Evolutionary conservation across 345 rosid genomes (phyloP).

Genomic region (Viola odorata): DNA sequence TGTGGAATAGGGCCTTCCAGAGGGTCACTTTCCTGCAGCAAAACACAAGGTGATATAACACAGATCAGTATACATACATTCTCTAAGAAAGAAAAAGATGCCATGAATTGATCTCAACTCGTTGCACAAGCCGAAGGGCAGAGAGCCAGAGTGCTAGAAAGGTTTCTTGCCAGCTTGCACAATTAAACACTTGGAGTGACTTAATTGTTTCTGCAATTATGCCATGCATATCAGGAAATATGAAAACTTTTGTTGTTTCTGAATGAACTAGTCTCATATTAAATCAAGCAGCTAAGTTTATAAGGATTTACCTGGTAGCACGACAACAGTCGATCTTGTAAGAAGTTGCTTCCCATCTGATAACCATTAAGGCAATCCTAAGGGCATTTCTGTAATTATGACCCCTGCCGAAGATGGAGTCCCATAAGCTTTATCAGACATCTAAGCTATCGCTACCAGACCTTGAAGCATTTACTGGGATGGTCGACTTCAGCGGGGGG

Average conservation of each 20-base stretch:
- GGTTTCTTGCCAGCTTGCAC: slow-evolving; percentile 69
- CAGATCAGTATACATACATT: neutral
- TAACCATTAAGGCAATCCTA: no score
- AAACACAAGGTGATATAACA: slow-evolving; percentile 10
- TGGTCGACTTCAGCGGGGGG: no score
- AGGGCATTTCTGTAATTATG: no score
- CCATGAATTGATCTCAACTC: slow-evolving; percentile 37
- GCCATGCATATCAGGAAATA: slow-evolving; percentile 9
- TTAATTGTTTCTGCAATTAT: slow-evolving; percentile 39
- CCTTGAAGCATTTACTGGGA: no score
- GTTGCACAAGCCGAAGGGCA: slow-evolving; percentile 67
- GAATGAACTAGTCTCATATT: no score
- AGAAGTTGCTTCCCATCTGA: slow-evolving; percentile 51
- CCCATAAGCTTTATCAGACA: no score
- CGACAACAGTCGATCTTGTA: slow-evolving; percentile 33
- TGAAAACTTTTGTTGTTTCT: neutral
- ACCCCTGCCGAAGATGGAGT: no score
- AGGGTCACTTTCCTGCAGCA: slow-evolving; percentile 52
- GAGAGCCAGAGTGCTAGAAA: slow-evolving; percentile 69
- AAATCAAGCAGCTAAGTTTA: neutral
- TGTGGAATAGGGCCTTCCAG: slow-evolving; percentile 66
- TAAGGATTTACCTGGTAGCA: slow-evolving; percentile 37
- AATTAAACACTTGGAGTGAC: slow-evolving; percentile 42
- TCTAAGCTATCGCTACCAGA: no score
- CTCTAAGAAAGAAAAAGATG: neutral